phyloP scores from a whole-genome alignment of 2,329 filamentous ascomycete genomes.

The Trichophyton simii region DNA sequence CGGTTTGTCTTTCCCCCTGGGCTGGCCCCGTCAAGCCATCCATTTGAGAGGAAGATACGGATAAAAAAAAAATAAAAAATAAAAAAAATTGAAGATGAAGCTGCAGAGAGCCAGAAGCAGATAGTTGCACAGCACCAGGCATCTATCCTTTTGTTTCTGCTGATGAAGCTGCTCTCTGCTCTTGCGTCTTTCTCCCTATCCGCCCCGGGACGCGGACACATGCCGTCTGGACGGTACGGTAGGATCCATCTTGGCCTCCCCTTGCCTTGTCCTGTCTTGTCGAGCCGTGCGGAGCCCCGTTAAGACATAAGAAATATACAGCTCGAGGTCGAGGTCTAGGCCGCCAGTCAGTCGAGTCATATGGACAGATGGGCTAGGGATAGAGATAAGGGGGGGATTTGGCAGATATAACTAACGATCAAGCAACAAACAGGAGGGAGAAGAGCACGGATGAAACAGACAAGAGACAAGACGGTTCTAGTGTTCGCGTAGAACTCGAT shows the following conservation, averaged over 20 bases:
- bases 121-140: background rate
- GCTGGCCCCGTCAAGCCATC: background rate
- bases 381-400: background rate
- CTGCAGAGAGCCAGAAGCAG: background rate
- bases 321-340: too few relatives aligned
- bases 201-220: background rate
- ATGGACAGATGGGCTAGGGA: background rate
- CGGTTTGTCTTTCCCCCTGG: background rate
- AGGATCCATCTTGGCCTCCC: background rate
- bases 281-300: background rate
- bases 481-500: constrained; percentile 1
- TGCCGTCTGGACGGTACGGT: background rate
- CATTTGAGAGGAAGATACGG: too few relatives aligned
- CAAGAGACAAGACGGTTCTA: background rate
- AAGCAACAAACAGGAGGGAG: background rate
- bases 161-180: background rate
- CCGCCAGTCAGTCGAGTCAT: too few relatives aligned
- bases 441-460: background rate
- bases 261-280: background rate
- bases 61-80: too few relatives aligned
- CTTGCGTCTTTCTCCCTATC: background rate
- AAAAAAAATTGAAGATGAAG: background rate
- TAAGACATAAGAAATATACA: background rate
- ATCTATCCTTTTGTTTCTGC: background rate
- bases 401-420: background rate